phyloP scores from a whole-genome alignment of 768 basidiomycete genomes.

The Pisolithus microcarpus region DNA sequence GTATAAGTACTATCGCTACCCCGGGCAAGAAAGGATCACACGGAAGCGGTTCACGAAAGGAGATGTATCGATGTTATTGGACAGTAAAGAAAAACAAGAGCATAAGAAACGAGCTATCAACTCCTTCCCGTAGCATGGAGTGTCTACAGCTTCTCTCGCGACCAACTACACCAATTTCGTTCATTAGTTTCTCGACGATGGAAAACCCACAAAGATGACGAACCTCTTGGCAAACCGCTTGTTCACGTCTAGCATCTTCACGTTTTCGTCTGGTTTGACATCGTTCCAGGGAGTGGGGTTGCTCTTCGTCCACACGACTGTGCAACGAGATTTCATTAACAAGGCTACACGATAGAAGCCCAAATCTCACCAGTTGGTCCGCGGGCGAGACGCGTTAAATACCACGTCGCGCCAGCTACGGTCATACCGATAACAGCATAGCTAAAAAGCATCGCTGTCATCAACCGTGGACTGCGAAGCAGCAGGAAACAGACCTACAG shows the following conservation, averaged over 20 bases:
- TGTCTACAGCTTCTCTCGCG: constrained; percentile 59
- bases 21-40: too few species aligned
- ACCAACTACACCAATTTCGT: constrained; percentile 48
- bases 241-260: constrained; percentile 62
- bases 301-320: constrained; percentile 54
- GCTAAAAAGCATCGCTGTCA: constrained; percentile 17
- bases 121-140: neutral
- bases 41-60: neutral
- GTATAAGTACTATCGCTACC: too few species aligned
- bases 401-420: constrained; percentile 57
- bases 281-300: constrained; percentile 91
- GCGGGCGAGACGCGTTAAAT: constrained; percentile 53
- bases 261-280: constrained; percentile 67
- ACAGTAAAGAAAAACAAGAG: neutral
- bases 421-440: constrained; percentile 45
- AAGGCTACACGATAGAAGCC: neutral
- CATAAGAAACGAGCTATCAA: neutral
- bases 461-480: neutral
- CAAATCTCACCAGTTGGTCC: constrained; percentile 46
- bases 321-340: constrained; percentile 1
- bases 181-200: neutral
- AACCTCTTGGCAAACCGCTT: constrained; percentile 69
- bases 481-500: constrained; percentile 30
- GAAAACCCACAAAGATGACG: constrained; percentile 1
- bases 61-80: neutral